These are phyloP conservation scores for Trypanosoma melophagium DNA, from an alignment of 208 protist genomes.

Conservation along the genomic window DNA sequence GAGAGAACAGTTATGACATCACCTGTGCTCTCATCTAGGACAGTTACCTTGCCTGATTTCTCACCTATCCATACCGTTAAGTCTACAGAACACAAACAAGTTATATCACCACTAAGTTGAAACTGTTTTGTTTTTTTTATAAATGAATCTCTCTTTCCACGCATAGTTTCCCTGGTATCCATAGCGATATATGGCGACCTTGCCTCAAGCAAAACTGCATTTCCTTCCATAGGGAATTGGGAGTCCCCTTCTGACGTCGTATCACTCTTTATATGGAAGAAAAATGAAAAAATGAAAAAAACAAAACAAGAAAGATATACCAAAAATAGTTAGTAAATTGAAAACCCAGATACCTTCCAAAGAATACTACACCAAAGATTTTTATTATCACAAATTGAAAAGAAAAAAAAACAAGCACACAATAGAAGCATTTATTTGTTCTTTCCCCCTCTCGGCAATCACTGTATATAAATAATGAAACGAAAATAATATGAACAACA, in stretches of 20 bases:
- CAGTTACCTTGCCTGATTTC: conserved; percentile 4
- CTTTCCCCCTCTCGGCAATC: too few relatives aligned
- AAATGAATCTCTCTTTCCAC: neutral
- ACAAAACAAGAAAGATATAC: neutral
- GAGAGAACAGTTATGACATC: neutral
- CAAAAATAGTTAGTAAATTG: neutral
- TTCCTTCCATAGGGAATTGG: neutral
- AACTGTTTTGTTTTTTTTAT: conserved; percentile 1
- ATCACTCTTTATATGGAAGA: neutral
- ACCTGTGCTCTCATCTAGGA: conserved; percentile 1
- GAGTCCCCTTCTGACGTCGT: neutral
- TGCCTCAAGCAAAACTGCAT: neutral
- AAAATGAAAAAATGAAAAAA: conserved; percentile 7
- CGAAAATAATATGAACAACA: too few relatives aligned
- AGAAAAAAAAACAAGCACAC: too few relatives aligned
- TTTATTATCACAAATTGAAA: too few relatives aligned
- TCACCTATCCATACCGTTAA: conserved; percentile 13
- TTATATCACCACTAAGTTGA: conserved; percentile 1
- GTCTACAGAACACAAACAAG: conserved; percentile 7
- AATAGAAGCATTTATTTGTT: too few relatives aligned
- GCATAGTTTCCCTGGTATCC: neutral
- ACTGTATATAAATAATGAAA: too few relatives aligned
- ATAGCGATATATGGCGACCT: conserved; percentile 5
- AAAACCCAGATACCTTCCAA: neutral
- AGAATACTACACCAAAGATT: too few relatives aligned